Conservation (phyloP, 1,284 basidiomycete species). For the Xerocomus nothofagi region DNA sequence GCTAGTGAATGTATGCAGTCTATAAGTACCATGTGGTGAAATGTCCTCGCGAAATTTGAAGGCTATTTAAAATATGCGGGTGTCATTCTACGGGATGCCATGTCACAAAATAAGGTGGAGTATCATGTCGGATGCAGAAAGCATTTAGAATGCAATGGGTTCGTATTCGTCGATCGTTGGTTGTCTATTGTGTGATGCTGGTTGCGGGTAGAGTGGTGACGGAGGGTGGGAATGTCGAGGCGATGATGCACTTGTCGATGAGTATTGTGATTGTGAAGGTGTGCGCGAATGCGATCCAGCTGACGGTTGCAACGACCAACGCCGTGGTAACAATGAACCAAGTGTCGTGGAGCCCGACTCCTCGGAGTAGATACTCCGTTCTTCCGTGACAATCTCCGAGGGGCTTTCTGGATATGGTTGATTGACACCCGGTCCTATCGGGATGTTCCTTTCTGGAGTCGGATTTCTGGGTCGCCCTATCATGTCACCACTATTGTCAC, state of each 20-base stretch:
- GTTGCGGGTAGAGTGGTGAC: constrained; percentile 29
- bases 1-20: constrained; percentile 10
- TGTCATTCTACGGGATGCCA: constrained; percentile 11
- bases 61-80: constrained; percentile 3
- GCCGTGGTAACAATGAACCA: constrained; percentile 43
- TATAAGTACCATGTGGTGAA: constrained; percentile 3
- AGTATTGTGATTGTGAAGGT: constrained; percentile 36
- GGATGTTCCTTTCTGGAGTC: constrained; percentile 49
- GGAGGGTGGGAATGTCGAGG: constrained; percentile 32
- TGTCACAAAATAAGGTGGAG: not conserved
- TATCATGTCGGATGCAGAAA: not conserved
- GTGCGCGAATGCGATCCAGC: constrained; percentile 37
- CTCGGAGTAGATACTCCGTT: constrained; percentile 33
- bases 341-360: constrained; percentile 42
- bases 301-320: constrained; percentile 47
- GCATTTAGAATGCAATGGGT: constrained; percentile 20
- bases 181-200: constrained; percentile 32
- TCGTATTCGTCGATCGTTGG: constrained; percentile 37
- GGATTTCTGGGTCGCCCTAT: constrained; percentile 50
- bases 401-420: constrained; percentile 43
- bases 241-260: constrained; percentile 33
- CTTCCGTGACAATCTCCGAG: constrained; percentile 35
- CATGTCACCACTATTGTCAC: constrained; percentile 19
- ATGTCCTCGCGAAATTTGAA: constrained; percentile 6
- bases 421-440: constrained; percentile 42